These are phyloP conservation scores for Trifolium repens DNA, from an alignment of 306 rosid species.

Conservation along the genomic window DNA sequence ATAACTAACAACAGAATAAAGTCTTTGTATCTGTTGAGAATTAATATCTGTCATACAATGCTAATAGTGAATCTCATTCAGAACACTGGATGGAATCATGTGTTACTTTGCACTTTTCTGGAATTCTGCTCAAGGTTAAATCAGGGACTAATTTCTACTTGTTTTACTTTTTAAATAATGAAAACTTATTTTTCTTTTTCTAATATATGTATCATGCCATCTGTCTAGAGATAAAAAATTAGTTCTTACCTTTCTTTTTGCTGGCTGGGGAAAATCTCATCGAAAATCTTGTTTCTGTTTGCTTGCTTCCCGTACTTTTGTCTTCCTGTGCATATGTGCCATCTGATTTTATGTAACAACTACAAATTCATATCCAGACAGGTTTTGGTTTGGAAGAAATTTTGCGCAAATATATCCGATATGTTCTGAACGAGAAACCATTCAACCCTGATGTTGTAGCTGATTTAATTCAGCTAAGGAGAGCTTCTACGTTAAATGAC, in stretches of 20 bases:
- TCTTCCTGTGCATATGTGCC: neutral
- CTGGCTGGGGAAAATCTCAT: conserved; percentile 14
- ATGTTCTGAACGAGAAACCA: conserved; percentile 85
- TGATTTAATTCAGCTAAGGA: conserved; percentile 73
- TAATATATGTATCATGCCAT: conserved; percentile 20
- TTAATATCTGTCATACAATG: neutral
- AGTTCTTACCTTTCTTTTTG: conserved; percentile 25
- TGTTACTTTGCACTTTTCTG: neutral
- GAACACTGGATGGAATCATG: neutral
- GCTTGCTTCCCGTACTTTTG: conserved; percentile 23
- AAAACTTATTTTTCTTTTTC: conserved; percentile 4
- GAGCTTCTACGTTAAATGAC: conserved; percentile 69
- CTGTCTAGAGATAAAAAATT: conserved; percentile 16
- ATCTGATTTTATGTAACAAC: conserved; percentile 38
- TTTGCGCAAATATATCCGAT: conserved; percentile 90
- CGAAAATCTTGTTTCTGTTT: conserved; percentile 35
- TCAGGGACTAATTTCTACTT: conserved; percentile 20
- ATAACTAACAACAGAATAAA: neutral
- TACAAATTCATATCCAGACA: conserved; percentile 65
- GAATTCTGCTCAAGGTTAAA: neutral
- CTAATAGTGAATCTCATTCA: conserved; percentile 2
- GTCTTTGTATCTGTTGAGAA: neutral
- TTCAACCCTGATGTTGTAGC: conserved; percentile 85
- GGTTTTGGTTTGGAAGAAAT: conserved; percentile 73
- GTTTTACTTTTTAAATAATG: conserved; percentile 27